Evolutionary conservation across 495 filamentous ascomycete genomes (phyloP).

Genomic region (Tuber melanosporum): DNA sequence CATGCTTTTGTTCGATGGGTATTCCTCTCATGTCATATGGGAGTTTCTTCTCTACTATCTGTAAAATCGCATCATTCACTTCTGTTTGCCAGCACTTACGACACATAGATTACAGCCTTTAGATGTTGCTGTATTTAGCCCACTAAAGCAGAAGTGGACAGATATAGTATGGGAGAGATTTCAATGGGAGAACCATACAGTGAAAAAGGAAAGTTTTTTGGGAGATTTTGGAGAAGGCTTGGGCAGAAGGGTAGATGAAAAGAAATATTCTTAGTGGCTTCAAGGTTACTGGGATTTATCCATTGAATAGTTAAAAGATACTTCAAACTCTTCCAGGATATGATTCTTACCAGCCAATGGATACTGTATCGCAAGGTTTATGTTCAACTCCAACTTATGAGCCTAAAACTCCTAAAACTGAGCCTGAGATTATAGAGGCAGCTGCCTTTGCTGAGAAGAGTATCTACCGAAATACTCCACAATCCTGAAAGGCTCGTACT

Average conservation of each 20-base stretch:
- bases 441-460: too few species aligned
- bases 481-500: not conserved
- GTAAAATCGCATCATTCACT: conserved; percentile 8
- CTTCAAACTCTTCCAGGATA: not conserved
- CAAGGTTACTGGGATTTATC: not conserved
- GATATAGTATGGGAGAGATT: not conserved
- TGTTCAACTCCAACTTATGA: too few species aligned
- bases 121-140: conserved; percentile 19
- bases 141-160: not conserved
- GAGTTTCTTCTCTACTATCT: conserved; percentile 20
- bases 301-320: not conserved
- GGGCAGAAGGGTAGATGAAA: not conserved
- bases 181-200: not conserved
- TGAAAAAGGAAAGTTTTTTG: not conserved
- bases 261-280: not conserved
- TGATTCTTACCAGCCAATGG: not conserved
- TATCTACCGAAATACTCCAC: not conserved
- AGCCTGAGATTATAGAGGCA: too few species aligned
- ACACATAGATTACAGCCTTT: conserved; percentile 24
- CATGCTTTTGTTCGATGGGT: conserved; percentile 11
- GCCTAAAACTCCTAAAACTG: too few species aligned
- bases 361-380: too few species aligned
- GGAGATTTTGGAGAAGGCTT: not conserved
- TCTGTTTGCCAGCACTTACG: conserved; percentile 15
- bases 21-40: conserved; percentile 21